These are phyloP conservation scores for Gamsiella multidivaricata DNA, from an alignment of 192 early-diverging fungal species.

Conservation along the genomic window DNA sequence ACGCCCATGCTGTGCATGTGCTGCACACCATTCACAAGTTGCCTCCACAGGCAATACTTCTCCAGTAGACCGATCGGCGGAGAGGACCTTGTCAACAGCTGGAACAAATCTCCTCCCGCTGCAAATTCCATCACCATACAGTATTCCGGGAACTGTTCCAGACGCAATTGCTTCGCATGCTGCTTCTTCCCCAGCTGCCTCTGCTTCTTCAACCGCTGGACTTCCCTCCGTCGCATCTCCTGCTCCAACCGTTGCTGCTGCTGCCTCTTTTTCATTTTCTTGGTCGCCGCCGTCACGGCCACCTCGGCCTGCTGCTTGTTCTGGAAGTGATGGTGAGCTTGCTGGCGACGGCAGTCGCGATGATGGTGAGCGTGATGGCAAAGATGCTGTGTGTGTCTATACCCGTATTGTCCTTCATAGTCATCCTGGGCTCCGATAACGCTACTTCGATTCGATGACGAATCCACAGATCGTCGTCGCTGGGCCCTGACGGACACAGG, in stretches of 20 bases:
- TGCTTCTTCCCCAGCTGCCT: constrained; percentile 17
- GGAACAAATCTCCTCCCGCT: constrained; percentile 79
- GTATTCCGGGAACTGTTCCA: constrained; percentile 65
- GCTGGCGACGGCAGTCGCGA: neutral
- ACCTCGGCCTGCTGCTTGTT: neutral
- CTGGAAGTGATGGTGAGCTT: neutral
- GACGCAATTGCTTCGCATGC: constrained; percentile 19
- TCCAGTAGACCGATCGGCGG: constrained; percentile 56
- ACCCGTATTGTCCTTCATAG: neutral
- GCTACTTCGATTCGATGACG: neutral
- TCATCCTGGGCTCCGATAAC: neutral
- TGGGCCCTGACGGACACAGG: constrained; percentile 5
- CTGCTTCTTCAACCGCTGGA: constrained; percentile 34
- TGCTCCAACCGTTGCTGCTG: constrained; percentile 40
- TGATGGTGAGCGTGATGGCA: no score
- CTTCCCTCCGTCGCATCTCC: constrained; percentile 23
- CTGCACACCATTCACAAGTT: constrained; percentile 74
- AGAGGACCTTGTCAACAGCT: constrained; percentile 66
- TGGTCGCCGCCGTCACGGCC: neutral
- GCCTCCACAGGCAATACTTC: constrained; percentile 75
- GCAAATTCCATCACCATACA: constrained; percentile 85
- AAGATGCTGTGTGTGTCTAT: no score
- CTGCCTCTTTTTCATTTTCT: constrained; percentile 29
- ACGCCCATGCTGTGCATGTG: constrained; percentile 84
- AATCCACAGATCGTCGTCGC: constrained; percentile 14